A percentile compares a stretch with the other conserved stretches of the same genome.
Conservation (phyloP, 1,284 basidiomycete genomes). For the Trichosporon asahii region DNA sequence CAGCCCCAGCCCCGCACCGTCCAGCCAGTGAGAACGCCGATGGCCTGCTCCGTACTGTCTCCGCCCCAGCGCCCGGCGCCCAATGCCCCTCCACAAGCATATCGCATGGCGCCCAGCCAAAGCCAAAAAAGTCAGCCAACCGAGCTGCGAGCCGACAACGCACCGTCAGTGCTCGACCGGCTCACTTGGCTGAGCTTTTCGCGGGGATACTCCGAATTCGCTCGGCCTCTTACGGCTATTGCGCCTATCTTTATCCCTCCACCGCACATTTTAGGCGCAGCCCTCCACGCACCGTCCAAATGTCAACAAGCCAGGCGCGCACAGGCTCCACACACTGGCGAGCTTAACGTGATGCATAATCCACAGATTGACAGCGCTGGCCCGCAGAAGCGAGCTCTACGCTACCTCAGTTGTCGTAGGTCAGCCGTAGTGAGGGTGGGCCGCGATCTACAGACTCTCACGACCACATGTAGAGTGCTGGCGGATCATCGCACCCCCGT, state of each 20-base stretch:
- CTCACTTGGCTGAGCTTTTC: neutral
- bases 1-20: neutral
- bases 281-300: neutral
- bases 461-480: neutral
- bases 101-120: neutral
- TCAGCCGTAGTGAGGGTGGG: neutral
- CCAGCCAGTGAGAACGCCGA: neutral
- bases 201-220: neutral
- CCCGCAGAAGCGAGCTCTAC: neutral
- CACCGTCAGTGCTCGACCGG: neutral
- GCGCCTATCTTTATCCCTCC: neutral
- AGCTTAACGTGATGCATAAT: neutral
- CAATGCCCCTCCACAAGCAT: neutral
- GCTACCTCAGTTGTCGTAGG: too few species aligned
- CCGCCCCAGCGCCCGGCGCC: neutral
- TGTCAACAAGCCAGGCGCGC: neutral
- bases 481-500: neutral
- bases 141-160: neutral
- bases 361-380: neutral
- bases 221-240: conserved; percentile 1
- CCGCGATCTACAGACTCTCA: neutral
- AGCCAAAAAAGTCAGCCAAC: neutral
- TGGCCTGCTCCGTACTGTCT: neutral
- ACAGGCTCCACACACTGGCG: neutral
- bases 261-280: neutral